Evolutionary conservation across 2,329 filamentous ascomycete genomes (phyloP).

Genomic region (Fusarium caatingaense): DNA sequence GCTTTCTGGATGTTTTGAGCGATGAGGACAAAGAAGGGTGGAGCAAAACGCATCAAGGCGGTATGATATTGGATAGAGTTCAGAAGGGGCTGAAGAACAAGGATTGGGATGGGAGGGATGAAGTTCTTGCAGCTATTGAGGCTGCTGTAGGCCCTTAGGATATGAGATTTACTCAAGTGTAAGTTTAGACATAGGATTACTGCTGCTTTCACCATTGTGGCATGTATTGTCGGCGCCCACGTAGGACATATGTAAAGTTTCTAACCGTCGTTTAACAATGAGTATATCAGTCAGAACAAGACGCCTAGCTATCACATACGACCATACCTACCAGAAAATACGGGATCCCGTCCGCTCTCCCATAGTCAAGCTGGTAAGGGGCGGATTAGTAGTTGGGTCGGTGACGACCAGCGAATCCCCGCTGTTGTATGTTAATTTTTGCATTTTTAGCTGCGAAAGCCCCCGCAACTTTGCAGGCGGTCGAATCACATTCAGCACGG

Average conservation of each 20-base stretch:
- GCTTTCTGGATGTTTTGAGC: background rate
- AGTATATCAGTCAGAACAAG: accelerated
- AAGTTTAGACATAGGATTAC: too few relatives aligned
- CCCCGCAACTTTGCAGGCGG: too few relatives aligned
- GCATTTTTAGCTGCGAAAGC: background rate
- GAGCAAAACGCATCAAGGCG: background rate
- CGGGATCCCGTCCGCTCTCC: background rate
- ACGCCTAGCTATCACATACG: accelerated
- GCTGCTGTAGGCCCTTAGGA: background rate
- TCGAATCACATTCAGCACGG: too few relatives aligned
- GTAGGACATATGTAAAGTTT: accelerated
- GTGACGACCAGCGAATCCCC: background rate
- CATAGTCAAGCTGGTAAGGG: background rate
- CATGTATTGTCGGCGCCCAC: too few relatives aligned
- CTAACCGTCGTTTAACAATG: accelerated
- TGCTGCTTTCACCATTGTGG: too few relatives aligned
- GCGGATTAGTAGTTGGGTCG: too few relatives aligned
- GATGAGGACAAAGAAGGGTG: background rate
- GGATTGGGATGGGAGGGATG: background rate
- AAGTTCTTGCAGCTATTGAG: background rate
- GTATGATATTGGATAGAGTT: background rate
- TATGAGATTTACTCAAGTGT: too few relatives aligned
- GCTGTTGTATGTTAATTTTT: background rate
- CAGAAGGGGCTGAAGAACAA: background rate
- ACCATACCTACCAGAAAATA: background rate